Conservation (phyloP, 768 basidiomycete species). For the Holtermanniella nyarrowii region DNA sequence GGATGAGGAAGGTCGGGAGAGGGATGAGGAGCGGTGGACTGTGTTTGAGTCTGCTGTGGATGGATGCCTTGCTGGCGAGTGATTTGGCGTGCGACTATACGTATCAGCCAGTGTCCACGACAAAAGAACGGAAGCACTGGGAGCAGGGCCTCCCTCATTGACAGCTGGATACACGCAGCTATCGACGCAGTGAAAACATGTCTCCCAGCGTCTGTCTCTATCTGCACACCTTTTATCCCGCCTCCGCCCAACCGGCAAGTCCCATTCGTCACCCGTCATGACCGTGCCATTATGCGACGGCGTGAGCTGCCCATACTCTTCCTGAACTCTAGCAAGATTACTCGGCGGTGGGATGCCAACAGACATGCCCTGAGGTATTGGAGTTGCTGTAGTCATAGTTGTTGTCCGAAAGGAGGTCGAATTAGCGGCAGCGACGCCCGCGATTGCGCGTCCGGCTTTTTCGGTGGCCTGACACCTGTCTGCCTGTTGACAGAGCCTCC, state of each 20-base stretch:
- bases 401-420: no score
- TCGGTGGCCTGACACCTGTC: no score
- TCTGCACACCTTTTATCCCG: slow-evolving; percentile 33
- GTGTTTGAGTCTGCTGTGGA: neutral
- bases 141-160: no score
- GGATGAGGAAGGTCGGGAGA: neutral
- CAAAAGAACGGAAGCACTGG: no score
- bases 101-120: no score
- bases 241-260: slow-evolving; percentile 26
- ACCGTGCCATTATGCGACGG: slow-evolving; percentile 35
- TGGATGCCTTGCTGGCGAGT: neutral
- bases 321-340: slow-evolving; percentile 9
- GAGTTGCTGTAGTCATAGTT: neutral
- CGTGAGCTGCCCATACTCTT: slow-evolving; percentile 20
- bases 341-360: neutral
- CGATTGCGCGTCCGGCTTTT: no score
- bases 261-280: slow-evolving; percentile 37
- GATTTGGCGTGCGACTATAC: slow-evolving; percentile 1
- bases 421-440: no score
- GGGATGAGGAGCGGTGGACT: neutral
- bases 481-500: no score
- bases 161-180: no score
- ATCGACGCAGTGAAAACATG: neutral
- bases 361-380: no score
- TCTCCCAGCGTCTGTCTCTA: no score